Evolutionary conservation across 441 rosid species (phyloP), one percentile per base, ranked within the genome.

Genomic region (Adansonia rubrostipa): DNA sequence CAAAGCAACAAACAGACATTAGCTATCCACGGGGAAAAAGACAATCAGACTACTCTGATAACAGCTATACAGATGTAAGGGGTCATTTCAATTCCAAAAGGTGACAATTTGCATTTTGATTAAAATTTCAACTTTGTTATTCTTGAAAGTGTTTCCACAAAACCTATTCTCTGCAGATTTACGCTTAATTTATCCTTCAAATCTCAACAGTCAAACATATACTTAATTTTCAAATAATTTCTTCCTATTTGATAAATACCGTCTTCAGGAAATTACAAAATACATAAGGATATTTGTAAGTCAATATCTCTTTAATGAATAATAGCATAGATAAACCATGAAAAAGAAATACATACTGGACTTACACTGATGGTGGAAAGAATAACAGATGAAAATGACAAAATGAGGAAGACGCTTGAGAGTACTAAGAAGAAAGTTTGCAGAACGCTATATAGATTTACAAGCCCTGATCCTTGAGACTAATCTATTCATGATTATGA

Each of bases 1-100:
- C 77, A 78, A 66, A 69, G 56, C 72, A 79, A 64, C 70, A 58
- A n/a, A 62, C 62, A 76, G 61, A 74, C 6, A 73, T 70, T 45
- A 85, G 58, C 75, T 33, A 68, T 79, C 44, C 58, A 28, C 33
- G 44, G 44, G 19, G 17, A 62, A 10, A 14, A 5, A 19, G 44
- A 63, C 57, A 42, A 54, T 57, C 7, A 53, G 53, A 50, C 40
- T 20, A 50, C 9, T 10, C 17, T 70, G 58, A 15, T 28, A 17
- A 63, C 45, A 63, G 4, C 33, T 5, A 13, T 9, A 33, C 44
- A 33, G 44, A 63, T 63, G 68, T 61, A 22, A 61, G 5, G 42
- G 42, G 10, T 63, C 45, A 33, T 11, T 33, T 13, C 45, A 63
- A 45, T 33, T 63, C 68, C 42, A 28, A 28, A 63, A 63, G 44